Percentiles rank a stretch among this genome's conserved stretches.
phyloP scores from a whole-genome alignment of 306 rosid species.

The Rosa persica region DNA sequence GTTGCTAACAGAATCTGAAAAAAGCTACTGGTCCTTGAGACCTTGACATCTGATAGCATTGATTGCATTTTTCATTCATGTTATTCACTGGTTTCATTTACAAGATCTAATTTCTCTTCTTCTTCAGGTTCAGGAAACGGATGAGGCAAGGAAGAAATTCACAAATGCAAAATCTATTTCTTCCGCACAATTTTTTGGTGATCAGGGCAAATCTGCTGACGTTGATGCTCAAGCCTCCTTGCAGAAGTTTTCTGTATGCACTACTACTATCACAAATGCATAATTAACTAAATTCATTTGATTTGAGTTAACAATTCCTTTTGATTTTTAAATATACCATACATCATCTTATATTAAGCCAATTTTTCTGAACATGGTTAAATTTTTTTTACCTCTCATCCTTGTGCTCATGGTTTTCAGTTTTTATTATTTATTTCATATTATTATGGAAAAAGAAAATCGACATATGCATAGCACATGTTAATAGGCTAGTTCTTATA shows the following conservation, averaged over 20 bases:
- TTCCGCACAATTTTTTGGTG: constrained; percentile 89
- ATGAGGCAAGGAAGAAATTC: constrained; percentile 93
- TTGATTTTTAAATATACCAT: background rate
- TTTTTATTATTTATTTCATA: no score
- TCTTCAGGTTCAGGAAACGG: constrained; percentile 63
- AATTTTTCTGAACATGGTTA: no score
- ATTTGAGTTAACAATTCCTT: background rate
- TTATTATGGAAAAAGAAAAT: no score
- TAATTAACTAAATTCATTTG: background rate
- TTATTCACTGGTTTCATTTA: background rate
- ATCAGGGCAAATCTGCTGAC: constrained; percentile 62
- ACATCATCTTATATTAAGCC: no score
- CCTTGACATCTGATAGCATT: background rate
- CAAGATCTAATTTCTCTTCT: background rate
- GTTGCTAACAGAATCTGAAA: constrained; percentile 1
- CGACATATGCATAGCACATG: no score
- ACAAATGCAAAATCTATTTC: constrained; percentile 93
- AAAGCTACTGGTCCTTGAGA: background rate
- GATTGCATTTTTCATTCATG: background rate
- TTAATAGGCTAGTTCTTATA: no score
- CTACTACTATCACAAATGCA: background rate
- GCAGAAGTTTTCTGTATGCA: constrained; percentile 80
- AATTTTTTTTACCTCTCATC: no score
- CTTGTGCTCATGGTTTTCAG: no score
- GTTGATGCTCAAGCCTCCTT: constrained; percentile 61